Conservation (phyloP, 2,329 filamentous ascomycete species). For the Botrytis paeoniae region DNA sequence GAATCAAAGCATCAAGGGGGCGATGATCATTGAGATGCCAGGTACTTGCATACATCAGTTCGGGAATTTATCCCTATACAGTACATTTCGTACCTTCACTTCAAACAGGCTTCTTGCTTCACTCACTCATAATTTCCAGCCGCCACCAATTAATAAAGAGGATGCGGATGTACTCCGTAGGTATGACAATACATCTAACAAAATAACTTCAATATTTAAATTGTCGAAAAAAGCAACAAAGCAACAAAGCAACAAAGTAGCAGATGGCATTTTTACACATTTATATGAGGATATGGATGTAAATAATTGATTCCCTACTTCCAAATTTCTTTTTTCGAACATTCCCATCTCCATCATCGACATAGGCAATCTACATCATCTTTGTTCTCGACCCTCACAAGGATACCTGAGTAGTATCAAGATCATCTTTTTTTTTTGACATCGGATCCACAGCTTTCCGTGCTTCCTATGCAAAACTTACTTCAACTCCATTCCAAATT, state of each 20-base stretch:
- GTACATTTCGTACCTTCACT: neutral
- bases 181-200: neutral
- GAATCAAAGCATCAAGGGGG: neutral
- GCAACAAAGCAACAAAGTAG: neutral
- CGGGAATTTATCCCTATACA: neutral
- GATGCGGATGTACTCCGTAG: neutral
- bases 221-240: neutral
- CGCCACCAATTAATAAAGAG: neutral
- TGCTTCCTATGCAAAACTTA: slow-evolving; percentile 5
- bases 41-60: neutral
- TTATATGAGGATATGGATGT: neutral
- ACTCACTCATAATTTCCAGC: neutral
- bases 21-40: neutral
- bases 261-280: neutral
- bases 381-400: slow-evolving; percentile 2
- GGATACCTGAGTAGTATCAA: slow-evolving; percentile 5
- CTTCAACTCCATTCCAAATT: neutral
- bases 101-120: neutral
- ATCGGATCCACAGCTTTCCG: slow-evolving; percentile 13
- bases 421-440: slow-evolving; percentile 13
- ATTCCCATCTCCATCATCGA: neutral
- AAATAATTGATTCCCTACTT: neutral
- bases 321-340: neutral
- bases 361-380: neutral
- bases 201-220: neutral